Base-by-base conservation (phyloP, 495 filamentous ascomycete species). In the Bacidia gigantensis region DNA sequence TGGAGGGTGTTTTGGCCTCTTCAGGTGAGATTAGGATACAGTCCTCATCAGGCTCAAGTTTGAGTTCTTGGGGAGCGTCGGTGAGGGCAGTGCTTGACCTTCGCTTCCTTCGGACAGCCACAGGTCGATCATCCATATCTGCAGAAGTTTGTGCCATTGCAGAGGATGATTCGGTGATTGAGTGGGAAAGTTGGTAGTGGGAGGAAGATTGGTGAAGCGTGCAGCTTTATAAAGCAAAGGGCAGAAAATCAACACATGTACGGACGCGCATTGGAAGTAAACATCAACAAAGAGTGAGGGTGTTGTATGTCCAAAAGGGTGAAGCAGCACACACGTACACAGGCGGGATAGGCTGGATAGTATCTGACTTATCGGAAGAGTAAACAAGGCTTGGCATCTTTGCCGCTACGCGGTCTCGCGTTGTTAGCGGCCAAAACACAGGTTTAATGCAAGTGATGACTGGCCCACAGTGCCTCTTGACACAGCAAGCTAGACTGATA, bases 51-150 rank as follows among this genome's bases (percentile, higher is more conserved):
- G 29, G 40, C 50, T 59, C 48, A 21, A 57, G 25, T 17, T 42
- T 38, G 12, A 22, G 22, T 23, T 18, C 20, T 10, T n/a, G 47
- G 7, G 32, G 29, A 1, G 51, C 25, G 11, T 55, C 46, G 18
- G 25, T 23, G 17, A 56, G 47, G 12, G 41, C 51, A 48, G 55
- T 51, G 60, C 54, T 56, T 24, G 52, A 53, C n/a, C 62, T 58
- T 54, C 62, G 26, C 55, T 64, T 61, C 18, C 62, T 56, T 24
- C 62, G 61, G 26, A 62, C 51, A 43, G 62, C 61, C 11, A 64
- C 18, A 39, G 62, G 61, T 39, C 48, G 50, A 22, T 64, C 56
- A 49, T 64, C 61, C 12, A 35, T 43, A 11, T 46, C 11, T 2
- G 40, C 10, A 11, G 21, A 47, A 41, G 26, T 22, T 18, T 22